phyloP scores from a whole-genome alignment of 140 eudicot genomes.

The Senecio squalidus region DNA sequence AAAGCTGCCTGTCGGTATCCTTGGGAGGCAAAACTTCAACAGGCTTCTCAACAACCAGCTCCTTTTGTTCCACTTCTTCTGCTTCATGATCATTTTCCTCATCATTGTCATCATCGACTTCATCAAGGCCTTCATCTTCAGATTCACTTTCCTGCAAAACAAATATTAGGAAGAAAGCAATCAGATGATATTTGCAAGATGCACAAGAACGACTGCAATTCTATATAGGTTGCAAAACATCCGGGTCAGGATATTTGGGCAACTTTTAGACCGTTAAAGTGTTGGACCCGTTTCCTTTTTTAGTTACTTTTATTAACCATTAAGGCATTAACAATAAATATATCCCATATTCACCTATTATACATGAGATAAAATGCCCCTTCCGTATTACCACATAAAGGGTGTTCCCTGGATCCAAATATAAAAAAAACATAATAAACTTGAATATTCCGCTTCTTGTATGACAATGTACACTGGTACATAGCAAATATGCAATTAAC shows the following conservation, averaged over 20 bases:
- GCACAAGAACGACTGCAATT: neutral
- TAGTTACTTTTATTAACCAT: too few relatives aligned
- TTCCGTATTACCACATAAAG: neutral
- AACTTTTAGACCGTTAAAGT: too few relatives aligned
- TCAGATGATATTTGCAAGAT: neutral
- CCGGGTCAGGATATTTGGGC: neutral
- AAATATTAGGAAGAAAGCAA: neutral
- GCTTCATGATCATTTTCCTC: conserved; percentile 79
- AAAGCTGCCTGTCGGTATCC: conserved; percentile 84
- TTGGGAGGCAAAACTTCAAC: conserved; percentile 60
- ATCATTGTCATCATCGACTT: conserved; percentile 70
- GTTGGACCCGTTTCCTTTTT: neutral
- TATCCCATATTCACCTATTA: too few relatives aligned
- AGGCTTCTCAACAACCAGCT: conserved; percentile 45
- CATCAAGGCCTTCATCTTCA: conserved; percentile 79
- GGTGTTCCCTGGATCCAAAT: neutral
- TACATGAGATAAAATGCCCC: too few relatives aligned
- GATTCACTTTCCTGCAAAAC: conserved; percentile 76
- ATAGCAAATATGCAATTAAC: neutral
- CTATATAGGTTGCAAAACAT: neutral
- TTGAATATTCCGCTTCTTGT: neutral
- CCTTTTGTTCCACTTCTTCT: conserved; percentile 46
- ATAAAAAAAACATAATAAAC: neutral
- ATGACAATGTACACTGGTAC: neutral
- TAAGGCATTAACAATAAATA: too few relatives aligned